Percentiles rank a stretch among this genome's conserved stretches.
These are phyloP conservation scores for Metarhizium robertsii DNA, from an alignment of 2,329 filamentous ascomycete species.

Conservation along the genomic window DNA sequence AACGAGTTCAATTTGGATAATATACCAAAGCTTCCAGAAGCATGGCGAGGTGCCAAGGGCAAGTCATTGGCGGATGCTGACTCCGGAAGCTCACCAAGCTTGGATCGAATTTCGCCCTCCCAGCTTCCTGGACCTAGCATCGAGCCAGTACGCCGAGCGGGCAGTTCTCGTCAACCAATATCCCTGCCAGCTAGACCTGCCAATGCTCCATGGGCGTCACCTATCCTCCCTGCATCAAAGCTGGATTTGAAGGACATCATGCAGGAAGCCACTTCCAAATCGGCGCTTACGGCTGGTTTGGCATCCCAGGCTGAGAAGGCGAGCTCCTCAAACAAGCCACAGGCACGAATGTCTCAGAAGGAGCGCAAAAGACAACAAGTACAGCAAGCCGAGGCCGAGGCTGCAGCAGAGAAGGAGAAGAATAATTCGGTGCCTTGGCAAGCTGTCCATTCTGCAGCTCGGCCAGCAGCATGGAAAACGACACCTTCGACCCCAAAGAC, in stretches of 20 bases:
- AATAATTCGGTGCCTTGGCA: conserved; percentile 34
- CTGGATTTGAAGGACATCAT: conserved; percentile 72
- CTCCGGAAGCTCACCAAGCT: neutral
- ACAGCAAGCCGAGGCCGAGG: conserved; percentile 43
- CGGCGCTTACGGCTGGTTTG: conserved; percentile 44
- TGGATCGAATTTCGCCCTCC: neutral
- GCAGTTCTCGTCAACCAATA: neutral
- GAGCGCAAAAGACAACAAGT: conserved; percentile 80
- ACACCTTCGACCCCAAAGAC: conserved; percentile 37
- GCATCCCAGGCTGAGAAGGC: conserved; percentile 40
- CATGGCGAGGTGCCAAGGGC: conserved; percentile 16
- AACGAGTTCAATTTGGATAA: conserved; percentile 17
- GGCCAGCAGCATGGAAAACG: conserved; percentile 58
- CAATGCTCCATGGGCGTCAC: conserved; percentile 39
- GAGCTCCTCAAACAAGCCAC: conserved; percentile 24
- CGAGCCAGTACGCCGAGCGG: neutral
- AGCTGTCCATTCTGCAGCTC: conserved; percentile 26
- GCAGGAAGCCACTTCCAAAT: conserved; percentile 43
- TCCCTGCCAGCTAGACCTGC: conserved; percentile 7
- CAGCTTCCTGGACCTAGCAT: neutral
- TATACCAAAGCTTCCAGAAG: conserved; percentile 19
- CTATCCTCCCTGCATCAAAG: conserved; percentile 48
- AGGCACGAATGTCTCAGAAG: conserved; percentile 73
- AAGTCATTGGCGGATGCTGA: conserved; percentile 1
- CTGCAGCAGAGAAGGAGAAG: conserved; percentile 24